These are phyloP conservation scores for Lindgomyces ingoldianus DNA, from an alignment of 495 filamentous ascomycete species.

Conservation along the genomic window DNA sequence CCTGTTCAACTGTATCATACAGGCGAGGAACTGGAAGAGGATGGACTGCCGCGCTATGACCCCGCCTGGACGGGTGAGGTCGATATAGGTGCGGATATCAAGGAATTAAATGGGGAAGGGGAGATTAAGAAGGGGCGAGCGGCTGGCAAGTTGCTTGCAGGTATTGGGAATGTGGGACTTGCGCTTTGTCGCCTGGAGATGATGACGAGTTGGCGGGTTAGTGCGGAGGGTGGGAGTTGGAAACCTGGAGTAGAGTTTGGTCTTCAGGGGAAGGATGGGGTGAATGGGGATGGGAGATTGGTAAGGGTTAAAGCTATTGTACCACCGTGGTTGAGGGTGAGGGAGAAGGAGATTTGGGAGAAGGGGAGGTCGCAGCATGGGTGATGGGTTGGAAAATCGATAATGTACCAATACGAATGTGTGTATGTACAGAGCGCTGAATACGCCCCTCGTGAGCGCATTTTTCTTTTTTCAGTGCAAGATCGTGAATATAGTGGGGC, in stretches of 20 bases:
- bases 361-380: not conserved
- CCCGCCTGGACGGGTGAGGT: not conserved
- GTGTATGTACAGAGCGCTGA: not conserved
- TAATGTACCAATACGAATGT: not conserved
- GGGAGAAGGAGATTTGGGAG: slow-evolving; percentile 28
- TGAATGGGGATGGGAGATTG: slow-evolving; percentile 27
- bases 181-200: slow-evolving; percentile 85
- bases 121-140: slow-evolving; percentile 56
- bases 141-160: slow-evolving; percentile 73
- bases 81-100: slow-evolving; percentile 36
- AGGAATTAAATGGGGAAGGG: slow-evolving; percentile 33
- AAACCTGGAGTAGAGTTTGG: slow-evolving; percentile 58
- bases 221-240: slow-evolving; percentile 60
- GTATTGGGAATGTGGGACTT: slow-evolving; percentile 82
- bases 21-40: not conserved
- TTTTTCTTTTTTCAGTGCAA: not conserved
- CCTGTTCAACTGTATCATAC: slow-evolving; percentile 71
- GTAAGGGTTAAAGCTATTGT: slow-evolving; percentile 83
- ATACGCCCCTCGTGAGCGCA: not conserved
- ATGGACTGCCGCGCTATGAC: slow-evolving; percentile 52
- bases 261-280: slow-evolving; percentile 49
- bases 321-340: slow-evolving; percentile 64
- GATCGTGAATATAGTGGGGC: not conserved
- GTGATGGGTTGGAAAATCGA: no score
- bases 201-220: slow-evolving; percentile 75